phyloP scores from a whole-genome alignment of 1,284 basidiomycete species.

The Sanghuangporus sanghuang region DNA sequence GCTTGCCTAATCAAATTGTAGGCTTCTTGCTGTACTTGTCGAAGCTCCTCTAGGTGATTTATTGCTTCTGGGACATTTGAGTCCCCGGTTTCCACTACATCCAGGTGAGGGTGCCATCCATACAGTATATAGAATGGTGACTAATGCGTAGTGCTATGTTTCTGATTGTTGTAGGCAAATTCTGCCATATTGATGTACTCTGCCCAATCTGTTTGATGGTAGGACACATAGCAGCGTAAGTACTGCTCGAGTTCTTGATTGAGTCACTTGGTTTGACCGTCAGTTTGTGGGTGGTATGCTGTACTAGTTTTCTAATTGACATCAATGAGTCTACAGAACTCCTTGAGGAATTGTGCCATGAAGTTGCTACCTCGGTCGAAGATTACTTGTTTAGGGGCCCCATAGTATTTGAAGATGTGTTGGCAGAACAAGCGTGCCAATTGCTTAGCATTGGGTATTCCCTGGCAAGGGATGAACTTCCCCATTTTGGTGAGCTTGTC shows the following conservation, averaged over 20 bases:
- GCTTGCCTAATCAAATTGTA: constrained; percentile 13
- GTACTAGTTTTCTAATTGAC: constrained; percentile 1
- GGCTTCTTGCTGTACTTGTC: background rate
- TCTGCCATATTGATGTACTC: constrained; percentile 23
- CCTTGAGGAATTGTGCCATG: constrained; percentile 23
- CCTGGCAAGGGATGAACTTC: constrained; percentile 26
- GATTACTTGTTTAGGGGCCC: constrained; percentile 31
- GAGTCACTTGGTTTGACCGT: constrained; percentile 27
- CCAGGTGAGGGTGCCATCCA: background rate
- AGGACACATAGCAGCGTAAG: constrained; percentile 17
- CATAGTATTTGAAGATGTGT: constrained; percentile 29
- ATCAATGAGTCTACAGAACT: constrained; percentile 5
- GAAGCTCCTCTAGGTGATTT: background rate
- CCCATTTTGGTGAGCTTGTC: constrained; percentile 31
- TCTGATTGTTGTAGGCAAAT: constrained; percentile 19
- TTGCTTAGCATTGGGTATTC: constrained; percentile 24
- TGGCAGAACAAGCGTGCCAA: constrained; percentile 24
- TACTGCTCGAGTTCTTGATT: constrained; percentile 25
- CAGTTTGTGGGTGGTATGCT: constrained; percentile 22
- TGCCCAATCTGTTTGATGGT: constrained; percentile 30
- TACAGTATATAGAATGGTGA: background rate
- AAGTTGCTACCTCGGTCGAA: constrained; percentile 35
- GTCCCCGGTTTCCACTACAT: background rate
- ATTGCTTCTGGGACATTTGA: background rate
- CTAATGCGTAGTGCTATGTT: background rate